These are phyloP conservation scores for Asparagopsis taxiformis DNA, from an alignment of 31 red algal genomes.

Conservation along the genomic window DNA sequence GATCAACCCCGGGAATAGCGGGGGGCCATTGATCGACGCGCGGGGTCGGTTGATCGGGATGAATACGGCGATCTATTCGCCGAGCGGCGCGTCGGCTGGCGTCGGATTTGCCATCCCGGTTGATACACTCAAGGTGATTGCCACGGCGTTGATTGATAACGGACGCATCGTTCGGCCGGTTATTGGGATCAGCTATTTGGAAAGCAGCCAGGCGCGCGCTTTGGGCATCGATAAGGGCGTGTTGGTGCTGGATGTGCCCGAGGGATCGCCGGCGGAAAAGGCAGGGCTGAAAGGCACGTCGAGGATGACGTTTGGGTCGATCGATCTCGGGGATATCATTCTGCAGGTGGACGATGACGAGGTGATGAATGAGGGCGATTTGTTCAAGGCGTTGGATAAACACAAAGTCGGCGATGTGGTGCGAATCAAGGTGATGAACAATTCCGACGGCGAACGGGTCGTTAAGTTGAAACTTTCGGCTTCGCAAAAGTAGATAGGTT, in stretches of 20 bases:
- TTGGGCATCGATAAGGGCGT: constrained; percentile 92
- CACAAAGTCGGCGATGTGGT: constrained; percentile 89
- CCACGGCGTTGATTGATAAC: constrained; percentile 81
- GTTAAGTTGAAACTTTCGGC: constrained; percentile 50
- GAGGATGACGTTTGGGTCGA: constrained; percentile 72
- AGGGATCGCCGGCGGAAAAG: constrained; percentile 74
- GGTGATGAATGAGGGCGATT: constrained; percentile 86
- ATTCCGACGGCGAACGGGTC: constrained; percentile 53
- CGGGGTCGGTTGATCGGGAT: constrained; percentile 93
- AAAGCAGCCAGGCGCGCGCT: constrained; percentile 79
- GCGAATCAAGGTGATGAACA: constrained; percentile 60
- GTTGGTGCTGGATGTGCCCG: constrained; percentile 87
- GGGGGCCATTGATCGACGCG: constrained; percentile 96
- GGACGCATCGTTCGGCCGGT: constrained; percentile 91
- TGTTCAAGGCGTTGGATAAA: constrained; percentile 91
- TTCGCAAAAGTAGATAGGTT: constrained; percentile 59
- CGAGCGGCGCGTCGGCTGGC: constrained; percentile 85
- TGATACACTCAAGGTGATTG: constrained; percentile 89
- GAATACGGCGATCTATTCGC: constrained; percentile 96
- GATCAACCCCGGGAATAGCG: constrained; percentile 98
- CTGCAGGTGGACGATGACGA: constrained; percentile 78
- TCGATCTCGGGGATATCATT: constrained; percentile 95
- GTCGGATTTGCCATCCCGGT: constrained; percentile 99
- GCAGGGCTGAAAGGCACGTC: constrained; percentile 83
- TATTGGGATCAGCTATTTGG: constrained; percentile 96